Percentiles rank a stretch among this genome's conserved stretches.
These are phyloP conservation scores for Cylindricascospora bacillispora DNA, from an alignment of 1,139 yeast genomes.

Conservation along the genomic window DNA sequence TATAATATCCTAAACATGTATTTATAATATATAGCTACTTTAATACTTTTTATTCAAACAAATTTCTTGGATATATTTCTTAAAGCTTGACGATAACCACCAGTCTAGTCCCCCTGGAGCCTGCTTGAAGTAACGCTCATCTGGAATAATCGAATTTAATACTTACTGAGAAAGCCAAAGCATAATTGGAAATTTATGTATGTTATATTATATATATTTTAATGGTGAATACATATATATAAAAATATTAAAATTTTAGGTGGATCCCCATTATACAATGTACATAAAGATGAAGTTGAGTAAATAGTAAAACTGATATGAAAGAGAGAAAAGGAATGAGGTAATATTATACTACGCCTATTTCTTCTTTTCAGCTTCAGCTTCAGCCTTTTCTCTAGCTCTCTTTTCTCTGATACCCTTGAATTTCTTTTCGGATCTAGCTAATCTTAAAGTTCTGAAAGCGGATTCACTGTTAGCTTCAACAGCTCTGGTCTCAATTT, in stretches of 20 bases:
- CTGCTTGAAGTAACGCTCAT: too few relatives aligned
- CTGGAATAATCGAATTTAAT: too few relatives aligned
- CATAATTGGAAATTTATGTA: too few relatives aligned
- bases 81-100: too few relatives aligned
- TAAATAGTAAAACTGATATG: slow-evolving; percentile 3
- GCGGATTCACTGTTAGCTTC: slow-evolving; percentile 67
- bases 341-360: slow-evolving; percentile 29
- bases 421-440: slow-evolving; percentile 88
- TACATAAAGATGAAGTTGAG: too few relatives aligned
- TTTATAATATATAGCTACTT: too few relatives aligned
- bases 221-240: neutral
- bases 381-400: slow-evolving; percentile 94
- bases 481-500: slow-evolving; percentile 82
- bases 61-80: too few relatives aligned
- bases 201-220: neutral
- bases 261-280: slow-evolving; percentile 3
- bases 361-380: slow-evolving; percentile 98
- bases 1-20: too few relatives aligned
- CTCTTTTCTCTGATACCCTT: slow-evolving; percentile 96
- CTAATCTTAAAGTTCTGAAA: slow-evolving; percentile 89
- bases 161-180: too few relatives aligned
- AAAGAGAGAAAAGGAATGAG: slow-evolving; percentile 3
- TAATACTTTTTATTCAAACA: too few relatives aligned
- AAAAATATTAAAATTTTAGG: too few relatives aligned
- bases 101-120: too few relatives aligned